Percentiles rank a stretch among this genome's conserved stretches.
Conservation (phyloP, 768 basidiomycete species). For the Tylopilus felleus region DNA sequence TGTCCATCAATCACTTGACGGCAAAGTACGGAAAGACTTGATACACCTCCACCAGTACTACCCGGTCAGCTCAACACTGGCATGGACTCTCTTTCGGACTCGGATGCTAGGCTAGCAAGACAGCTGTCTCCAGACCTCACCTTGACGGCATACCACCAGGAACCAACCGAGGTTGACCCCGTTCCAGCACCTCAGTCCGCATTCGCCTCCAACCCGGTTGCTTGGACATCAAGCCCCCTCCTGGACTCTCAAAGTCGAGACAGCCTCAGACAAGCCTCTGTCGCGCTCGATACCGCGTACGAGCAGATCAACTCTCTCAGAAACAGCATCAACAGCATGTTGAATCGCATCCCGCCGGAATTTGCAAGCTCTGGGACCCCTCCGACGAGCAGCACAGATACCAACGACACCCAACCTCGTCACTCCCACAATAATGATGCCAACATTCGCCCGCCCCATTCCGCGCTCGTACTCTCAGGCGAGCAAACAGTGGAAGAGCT, state of each 20-base stretch:
- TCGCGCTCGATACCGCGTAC: conserved; percentile 53
- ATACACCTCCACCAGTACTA: not conserved
- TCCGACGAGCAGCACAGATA: conserved; percentile 1
- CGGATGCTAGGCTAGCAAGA: conserved; percentile 7
- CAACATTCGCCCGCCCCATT: conserved; percentile 29
- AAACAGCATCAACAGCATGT: conserved; percentile 45
- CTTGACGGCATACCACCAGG: conserved; percentile 14
- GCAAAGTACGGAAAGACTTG: not conserved
- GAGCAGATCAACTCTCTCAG: conserved; percentile 54
- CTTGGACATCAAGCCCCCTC: conserved; percentile 13
- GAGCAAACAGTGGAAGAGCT: conserved; percentile 26
- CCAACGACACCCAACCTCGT: conserved; percentile 6
- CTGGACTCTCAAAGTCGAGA: conserved; percentile 30
- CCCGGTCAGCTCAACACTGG: not conserved
- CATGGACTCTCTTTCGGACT: conserved; percentile 21
- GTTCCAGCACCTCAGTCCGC: conserved; percentile 5
- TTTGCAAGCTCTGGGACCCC: conserved; percentile 8
- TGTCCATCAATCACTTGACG: not conserved
- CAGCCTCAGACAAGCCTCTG: conserved; percentile 48
- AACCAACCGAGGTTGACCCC: conserved; percentile 6
- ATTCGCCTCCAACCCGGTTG: conserved; percentile 4
- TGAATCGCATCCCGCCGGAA: conserved; percentile 39
- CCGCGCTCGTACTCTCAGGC: conserved; percentile 30
- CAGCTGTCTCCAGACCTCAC: conserved; percentile 11
- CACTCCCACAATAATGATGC: conserved; percentile 17